These are phyloP conservation scores for Arachis monticola DNA, from an alignment of 331 rosid species.

Conservation along the genomic window DNA sequence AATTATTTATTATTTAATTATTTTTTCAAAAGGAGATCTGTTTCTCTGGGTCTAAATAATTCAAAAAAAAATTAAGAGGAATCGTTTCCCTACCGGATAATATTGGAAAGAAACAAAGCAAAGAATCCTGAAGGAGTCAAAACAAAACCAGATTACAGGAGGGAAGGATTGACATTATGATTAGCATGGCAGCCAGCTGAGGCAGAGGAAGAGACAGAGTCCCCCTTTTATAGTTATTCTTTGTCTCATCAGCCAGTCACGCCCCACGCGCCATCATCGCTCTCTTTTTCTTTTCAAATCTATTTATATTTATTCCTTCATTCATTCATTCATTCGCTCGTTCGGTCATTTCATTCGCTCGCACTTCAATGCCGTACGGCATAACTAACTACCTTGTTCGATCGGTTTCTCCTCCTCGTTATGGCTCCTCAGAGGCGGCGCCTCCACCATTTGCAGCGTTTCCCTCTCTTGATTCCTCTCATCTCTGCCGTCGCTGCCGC, in stretches of 20 bases:
- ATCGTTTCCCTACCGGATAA: too few species aligned
- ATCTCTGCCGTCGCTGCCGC: slow-evolving; percentile 68
- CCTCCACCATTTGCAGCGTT: slow-evolving; percentile 65
- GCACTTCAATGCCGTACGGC: too few species aligned
- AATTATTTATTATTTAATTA: too few species aligned
- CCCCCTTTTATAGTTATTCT: background rate
- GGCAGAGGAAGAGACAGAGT: background rate
- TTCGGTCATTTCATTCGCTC: too few species aligned
- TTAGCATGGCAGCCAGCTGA: background rate
- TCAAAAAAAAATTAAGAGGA: too few species aligned
- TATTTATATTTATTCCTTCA: background rate
- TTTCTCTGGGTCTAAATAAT: too few species aligned
- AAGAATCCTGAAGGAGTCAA: too few species aligned
- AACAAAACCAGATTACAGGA: too few species aligned
- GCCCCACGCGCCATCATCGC: slow-evolving; percentile 1
- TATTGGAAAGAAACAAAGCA: too few species aligned
- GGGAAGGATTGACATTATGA: too few species aligned
- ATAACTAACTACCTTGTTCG: too few species aligned
- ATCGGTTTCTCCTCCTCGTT: background rate
- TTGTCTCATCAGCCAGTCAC: slow-evolving; percentile 6
- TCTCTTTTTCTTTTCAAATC: background rate
- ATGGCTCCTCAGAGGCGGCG: slow-evolving; percentile 96
- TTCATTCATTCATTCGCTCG: background rate
- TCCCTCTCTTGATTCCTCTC: slow-evolving; percentile 63
- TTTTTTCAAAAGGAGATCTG: too few species aligned